Conservation (phyloP, 805 yeast genomes). For the Ogataea naganishii region DNA sequence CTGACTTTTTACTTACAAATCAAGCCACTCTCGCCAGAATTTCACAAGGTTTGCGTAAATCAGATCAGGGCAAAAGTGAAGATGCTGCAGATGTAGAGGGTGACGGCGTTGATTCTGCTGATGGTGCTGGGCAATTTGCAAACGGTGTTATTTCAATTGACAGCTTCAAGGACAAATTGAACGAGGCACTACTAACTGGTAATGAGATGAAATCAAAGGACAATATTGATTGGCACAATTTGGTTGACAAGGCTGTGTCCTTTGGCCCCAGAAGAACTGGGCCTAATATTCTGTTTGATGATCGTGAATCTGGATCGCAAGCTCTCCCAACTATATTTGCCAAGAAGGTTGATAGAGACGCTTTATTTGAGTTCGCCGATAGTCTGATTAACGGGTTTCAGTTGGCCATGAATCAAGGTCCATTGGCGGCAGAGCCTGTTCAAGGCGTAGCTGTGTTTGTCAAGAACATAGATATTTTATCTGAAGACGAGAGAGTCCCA, state of each 20-base stretch:
- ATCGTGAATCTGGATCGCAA: slow-evolving; percentile 3
- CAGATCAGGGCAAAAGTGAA: too few species aligned
- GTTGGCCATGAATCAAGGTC: slow-evolving; percentile 76
- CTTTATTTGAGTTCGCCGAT: slow-evolving; percentile 39
- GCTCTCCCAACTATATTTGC: not conserved
- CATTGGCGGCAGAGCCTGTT: slow-evolving; percentile 78
- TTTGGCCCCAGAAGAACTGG: slow-evolving; percentile 79
- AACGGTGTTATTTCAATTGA: slow-evolving; percentile 15
- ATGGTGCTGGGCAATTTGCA: slow-evolving; percentile 38
- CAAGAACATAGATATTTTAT: slow-evolving; percentile 25
- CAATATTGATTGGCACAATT: slow-evolving; percentile 20
- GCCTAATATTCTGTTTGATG: slow-evolving; percentile 63
- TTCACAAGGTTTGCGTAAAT: too few species aligned
- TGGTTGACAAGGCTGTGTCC: slow-evolving; percentile 37
- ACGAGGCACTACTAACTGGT: slow-evolving; percentile 14
- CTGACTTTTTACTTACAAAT: slow-evolving; percentile 38
- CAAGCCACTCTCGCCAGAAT: slow-evolving; percentile 34
- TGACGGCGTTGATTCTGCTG: slow-evolving; percentile 40
- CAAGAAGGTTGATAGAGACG: slow-evolving; percentile 1
- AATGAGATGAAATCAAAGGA: slow-evolving; percentile 13
- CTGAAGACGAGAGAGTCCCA: slow-evolving; percentile 21
- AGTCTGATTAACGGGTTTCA: slow-evolving; percentile 79
- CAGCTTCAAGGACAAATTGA: slow-evolving; percentile 25
- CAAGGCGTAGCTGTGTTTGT: slow-evolving; percentile 67
- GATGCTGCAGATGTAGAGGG: slow-evolving; percentile 13